phyloP scores from a whole-genome alignment of 2,329 filamentous ascomycete species.

The Aspergillus phoenicis region DNA sequence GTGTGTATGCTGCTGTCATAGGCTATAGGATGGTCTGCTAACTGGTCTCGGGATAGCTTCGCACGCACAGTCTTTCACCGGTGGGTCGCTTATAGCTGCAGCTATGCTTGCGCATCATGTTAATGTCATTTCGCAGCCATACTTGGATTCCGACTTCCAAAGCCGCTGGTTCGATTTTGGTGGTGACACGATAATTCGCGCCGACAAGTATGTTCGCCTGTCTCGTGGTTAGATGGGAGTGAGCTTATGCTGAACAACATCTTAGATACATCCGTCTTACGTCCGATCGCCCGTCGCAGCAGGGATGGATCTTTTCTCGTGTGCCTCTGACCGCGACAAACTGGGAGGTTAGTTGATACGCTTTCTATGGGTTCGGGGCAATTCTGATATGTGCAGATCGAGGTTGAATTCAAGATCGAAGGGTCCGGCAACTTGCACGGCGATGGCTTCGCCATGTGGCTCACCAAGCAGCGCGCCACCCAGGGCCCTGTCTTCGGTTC shows the following conservation, averaged over 20 bases:
- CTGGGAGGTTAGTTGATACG: slow-evolving; percentile 70
- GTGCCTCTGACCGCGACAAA: slow-evolving; percentile 96
- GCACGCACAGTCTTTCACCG: slow-evolving; percentile 81
- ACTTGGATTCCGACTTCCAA: slow-evolving; percentile 96
- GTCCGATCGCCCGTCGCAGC: slow-evolving; percentile 84
- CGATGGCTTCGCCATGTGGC: slow-evolving; percentile 96
- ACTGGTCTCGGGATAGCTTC: slow-evolving; percentile 59
- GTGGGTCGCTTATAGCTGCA: slow-evolving; percentile 54
- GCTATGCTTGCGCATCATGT: slow-evolving; percentile 2
- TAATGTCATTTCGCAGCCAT: slow-evolving; percentile 64
- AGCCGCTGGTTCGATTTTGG: slow-evolving; percentile 99
- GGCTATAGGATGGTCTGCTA: slow-evolving; percentile 9
- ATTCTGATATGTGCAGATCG: slow-evolving; percentile 58
- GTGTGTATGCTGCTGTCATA: slow-evolving; percentile 49
- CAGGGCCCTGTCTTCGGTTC: slow-evolving; percentile 85
- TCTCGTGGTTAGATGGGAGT: neutral
- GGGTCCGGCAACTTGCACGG: slow-evolving; percentile 89
- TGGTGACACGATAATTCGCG: slow-evolving; percentile 83
- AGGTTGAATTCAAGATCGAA: slow-evolving; percentile 92
- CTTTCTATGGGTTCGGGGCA: neutral
- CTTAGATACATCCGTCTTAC: slow-evolving; percentile 86
- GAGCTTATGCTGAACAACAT: slow-evolving; percentile 15
- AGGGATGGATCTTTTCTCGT: slow-evolving; percentile 90
- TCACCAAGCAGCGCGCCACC: slow-evolving; percentile 87
- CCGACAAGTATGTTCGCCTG: slow-evolving; percentile 55